phyloP scores from a whole-genome alignment of 768 basidiomycete species.

The Pleurotus salmoneostramineus region DNA sequence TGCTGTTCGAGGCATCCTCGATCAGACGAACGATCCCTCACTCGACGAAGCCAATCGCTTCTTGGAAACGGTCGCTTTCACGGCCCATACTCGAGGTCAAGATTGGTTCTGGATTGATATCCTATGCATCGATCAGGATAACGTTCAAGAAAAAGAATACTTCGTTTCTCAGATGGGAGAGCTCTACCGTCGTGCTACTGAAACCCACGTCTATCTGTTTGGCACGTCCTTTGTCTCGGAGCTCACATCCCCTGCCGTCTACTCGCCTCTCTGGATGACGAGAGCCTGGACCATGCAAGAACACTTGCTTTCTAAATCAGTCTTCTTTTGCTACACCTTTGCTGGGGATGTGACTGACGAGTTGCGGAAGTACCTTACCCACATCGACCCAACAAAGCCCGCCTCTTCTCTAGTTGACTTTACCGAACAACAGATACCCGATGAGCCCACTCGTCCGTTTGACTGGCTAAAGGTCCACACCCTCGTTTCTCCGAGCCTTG shows the following conservation, averaged over 20 bases:
- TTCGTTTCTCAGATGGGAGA: background rate
- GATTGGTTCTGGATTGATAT: background rate
- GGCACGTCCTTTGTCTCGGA: background rate
- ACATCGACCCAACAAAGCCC: background rate
- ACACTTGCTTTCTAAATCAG: background rate
- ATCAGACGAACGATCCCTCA: background rate
- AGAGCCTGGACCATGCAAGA: background rate
- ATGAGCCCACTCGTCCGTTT: background rate
- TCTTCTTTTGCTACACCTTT: background rate
- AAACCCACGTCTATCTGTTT: background rate
- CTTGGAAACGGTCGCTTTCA: background rate
- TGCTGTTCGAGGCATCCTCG: background rate
- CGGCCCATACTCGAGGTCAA: background rate
- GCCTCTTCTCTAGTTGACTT: background rate
- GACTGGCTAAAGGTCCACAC: background rate
- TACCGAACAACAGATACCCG: background rate
- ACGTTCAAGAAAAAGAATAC: background rate
- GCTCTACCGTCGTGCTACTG: background rate
- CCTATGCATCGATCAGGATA: background rate
- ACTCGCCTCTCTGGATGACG: background rate
- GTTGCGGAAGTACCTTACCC: background rate
- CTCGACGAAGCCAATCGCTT: background rate
- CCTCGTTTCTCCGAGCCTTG: background rate
- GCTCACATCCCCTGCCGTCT: background rate
- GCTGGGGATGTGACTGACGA: background rate